Percentiles rank a stretch among this genome's conserved stretches.
These are phyloP conservation scores for Metarhizium album DNA, from an alignment of 2,329 filamentous ascomycete species.

Conservation along the genomic window DNA sequence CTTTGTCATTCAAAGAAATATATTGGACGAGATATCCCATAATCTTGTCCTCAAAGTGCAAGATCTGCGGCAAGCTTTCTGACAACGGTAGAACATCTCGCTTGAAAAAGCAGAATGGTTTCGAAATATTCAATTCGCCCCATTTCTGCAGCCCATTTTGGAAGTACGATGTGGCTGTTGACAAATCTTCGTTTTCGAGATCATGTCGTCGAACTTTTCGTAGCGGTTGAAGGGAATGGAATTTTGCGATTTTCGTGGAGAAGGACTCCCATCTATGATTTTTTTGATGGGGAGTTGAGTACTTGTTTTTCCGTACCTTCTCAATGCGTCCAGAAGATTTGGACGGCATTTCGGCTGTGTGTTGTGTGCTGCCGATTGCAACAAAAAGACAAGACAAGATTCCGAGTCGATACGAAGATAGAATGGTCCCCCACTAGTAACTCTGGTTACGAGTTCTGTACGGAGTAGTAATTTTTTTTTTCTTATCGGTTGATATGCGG, in stretches of 20 bases:
- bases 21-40: conserved; percentile 66
- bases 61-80: conserved; percentile 83
- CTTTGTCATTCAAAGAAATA: conserved; percentile 65
- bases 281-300: conserved; percentile 63
- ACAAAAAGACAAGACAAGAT: conserved; percentile 3
- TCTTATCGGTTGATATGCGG: conserved; percentile 23
- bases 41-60: conserved; percentile 82
- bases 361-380: conserved; percentile 11
- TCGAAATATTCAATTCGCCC: conserved; percentile 82
- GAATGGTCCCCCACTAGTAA: background rate
- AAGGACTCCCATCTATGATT: conserved; percentile 89
- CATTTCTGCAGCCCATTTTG: conserved; percentile 74
- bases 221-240: conserved; percentile 83
- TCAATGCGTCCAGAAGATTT: conserved; percentile 55
- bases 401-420: background rate
- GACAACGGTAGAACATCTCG: conserved; percentile 65
- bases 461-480: conserved; percentile 17
- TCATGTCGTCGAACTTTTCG: conserved; percentile 79
- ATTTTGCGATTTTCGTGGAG: conserved; percentile 76
- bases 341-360: conserved; percentile 43
- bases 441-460: too few species aligned
- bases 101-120: conserved; percentile 67
- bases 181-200: conserved; percentile 67
- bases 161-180: conserved; percentile 77
- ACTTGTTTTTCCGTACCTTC: conserved; percentile 60